Base-by-base conservation (phyloP, 768 basidiomycete species). In the Lactarius evosmus region DNA sequence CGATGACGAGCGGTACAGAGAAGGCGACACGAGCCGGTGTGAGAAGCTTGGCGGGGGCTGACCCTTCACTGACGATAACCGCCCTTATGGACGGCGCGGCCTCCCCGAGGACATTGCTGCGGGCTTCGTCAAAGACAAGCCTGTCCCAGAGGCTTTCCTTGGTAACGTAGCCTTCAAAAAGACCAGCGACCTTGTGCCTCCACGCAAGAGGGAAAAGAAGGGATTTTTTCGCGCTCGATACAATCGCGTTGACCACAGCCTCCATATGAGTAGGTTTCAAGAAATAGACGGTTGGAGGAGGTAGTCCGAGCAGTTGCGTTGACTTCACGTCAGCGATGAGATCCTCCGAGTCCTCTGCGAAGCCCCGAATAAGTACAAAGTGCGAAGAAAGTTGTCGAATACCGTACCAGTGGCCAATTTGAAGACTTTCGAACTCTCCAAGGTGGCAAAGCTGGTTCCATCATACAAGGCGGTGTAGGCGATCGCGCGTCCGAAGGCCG, bases 131-230 rank as follows among this genome's bases (percentile, higher is more conserved):
- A 72, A 92, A 90, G 32, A 93, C 83, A 12, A 88, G 75, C 58
- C 87, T 82, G 72, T 97, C 94, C 88, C 91, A 93, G n/a, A 93
- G 72, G 62, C 89, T 88, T 62, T 89, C 86, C 70, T 87, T 87
- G 17, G 83, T 86, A 44, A 93, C 67, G 67, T 86, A 90, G 5
- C 95, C 95, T 61, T 91, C 88, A 0, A 75, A 71, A 4, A 95
- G 74, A 3, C 80, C 83, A 0, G 86, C 79, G 19, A 85, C 65
- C 72, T 96, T 96, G 74, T 95, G 95, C 34, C 89, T 81, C 80
- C 85, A 85, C 2, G 86, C 91, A 56, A 94, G 72, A 5, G 82
- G 73, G 70, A 83, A 87, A 19, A 88, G 67, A 17, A 86, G 65
- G 61, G 80, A 83, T 65, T 77, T 82, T 58, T 80, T 80, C 2